phyloP scores from a whole-genome alignment of 2,329 filamentous ascomycete genomes.

The Calonectria honghensis region DNA sequence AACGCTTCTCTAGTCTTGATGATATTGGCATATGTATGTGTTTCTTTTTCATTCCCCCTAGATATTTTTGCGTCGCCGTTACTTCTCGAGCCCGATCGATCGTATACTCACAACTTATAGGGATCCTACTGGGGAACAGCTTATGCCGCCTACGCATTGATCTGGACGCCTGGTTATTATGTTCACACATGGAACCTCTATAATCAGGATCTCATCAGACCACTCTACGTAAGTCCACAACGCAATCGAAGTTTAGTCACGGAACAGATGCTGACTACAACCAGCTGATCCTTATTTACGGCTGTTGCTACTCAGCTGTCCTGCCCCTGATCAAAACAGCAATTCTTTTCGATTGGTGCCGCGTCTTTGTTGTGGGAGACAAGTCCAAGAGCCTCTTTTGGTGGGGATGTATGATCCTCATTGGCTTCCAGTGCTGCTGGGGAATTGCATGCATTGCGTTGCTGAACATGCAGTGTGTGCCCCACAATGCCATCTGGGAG shows the following conservation, averaged over 20 bases:
- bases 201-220: slow-evolving; percentile 27
- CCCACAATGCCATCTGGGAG: slow-evolving; percentile 41
- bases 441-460: slow-evolving; percentile 39
- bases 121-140: slow-evolving; percentile 42
- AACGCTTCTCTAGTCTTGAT: slow-evolving; percentile 30
- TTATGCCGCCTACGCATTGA: slow-evolving; percentile 32
- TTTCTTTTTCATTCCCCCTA: background rate
- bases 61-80: background rate
- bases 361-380: slow-evolving; percentile 34
- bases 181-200: slow-evolving; percentile 41
- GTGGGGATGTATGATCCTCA: slow-evolving; percentile 34
- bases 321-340: slow-evolving; percentile 40
- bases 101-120: slow-evolving; percentile 24
- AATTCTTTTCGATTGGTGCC: slow-evolving; percentile 40
- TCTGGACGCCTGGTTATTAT: slow-evolving; percentile 39
- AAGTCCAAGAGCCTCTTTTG: slow-evolving; percentile 35
- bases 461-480: slow-evolving; percentile 41
- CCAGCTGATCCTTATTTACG: slow-evolving; percentile 38
- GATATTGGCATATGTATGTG: slow-evolving; percentile 36
- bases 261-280: background rate
- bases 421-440: slow-evolving; percentile 35
- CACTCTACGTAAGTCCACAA: slow-evolving; percentile 34
- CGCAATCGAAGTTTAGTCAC: background rate
- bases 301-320: slow-evolving; percentile 39
- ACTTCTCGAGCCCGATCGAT: slow-evolving; percentile 1